Evolutionary conservation across 371 early-diverging fungal genomes (phyloP).

Genomic region (Mortierella sp.): DNA sequence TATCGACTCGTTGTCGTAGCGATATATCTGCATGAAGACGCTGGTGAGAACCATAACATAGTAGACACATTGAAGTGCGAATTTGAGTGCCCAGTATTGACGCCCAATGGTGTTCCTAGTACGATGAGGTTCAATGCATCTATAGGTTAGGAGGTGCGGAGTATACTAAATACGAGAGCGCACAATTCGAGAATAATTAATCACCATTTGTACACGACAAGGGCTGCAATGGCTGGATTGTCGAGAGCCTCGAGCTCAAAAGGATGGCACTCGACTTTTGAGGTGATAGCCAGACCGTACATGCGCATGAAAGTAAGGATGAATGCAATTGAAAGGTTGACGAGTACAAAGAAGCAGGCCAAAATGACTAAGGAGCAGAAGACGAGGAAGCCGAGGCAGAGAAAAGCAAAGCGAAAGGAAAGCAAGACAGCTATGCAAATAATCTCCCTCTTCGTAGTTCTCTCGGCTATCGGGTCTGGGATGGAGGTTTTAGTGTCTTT

Average conservation of each 20-base stretch:
- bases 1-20: neutral
- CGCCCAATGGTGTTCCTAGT: slow-evolving; percentile 38
- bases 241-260: slow-evolving; percentile 19
- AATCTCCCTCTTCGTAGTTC: too few relatives aligned
- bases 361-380: too few relatives aligned
- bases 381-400: too few relatives aligned
- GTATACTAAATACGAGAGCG: neutral
- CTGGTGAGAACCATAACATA: slow-evolving; percentile 19
- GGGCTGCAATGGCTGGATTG: slow-evolving; percentile 31
- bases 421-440: too few relatives aligned
- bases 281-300: too few relatives aligned
- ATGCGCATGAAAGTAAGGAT: neutral
- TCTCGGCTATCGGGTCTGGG: too few relatives aligned
- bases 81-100: slow-evolving; percentile 27
- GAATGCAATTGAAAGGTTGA: too few relatives aligned
- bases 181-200: neutral
- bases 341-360: too few relatives aligned
- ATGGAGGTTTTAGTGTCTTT: too few relatives aligned
- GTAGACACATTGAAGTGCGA: slow-evolving; percentile 16
- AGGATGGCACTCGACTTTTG: slow-evolving; percentile 11
- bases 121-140: neutral
- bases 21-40: slow-evolving; percentile 20
- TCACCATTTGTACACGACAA: slow-evolving; percentile 46
- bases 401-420: too few relatives aligned
- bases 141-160: neutral